phyloP scores from a whole-genome alignment of 495 filamentous ascomycete species.

The Penicillium flavigenum region DNA sequence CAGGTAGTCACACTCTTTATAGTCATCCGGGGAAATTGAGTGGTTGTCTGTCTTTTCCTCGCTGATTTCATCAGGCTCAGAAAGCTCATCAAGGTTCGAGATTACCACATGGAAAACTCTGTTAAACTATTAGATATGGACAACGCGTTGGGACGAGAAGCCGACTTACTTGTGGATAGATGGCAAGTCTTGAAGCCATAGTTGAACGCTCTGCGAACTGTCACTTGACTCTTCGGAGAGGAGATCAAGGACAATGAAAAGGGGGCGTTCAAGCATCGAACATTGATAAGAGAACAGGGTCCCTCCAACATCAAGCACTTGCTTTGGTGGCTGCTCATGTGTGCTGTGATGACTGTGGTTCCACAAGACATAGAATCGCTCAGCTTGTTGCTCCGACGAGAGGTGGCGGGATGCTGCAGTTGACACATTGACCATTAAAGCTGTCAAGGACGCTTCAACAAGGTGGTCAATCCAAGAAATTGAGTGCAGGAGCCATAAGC shows the following conservation, averaged over 20 bases:
- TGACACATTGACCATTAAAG: slow-evolving; percentile 61
- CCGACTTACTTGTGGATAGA: slow-evolving; percentile 42
- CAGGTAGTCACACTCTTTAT: slow-evolving; percentile 76
- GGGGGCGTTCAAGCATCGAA: slow-evolving; percentile 74
- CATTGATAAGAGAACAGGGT: slow-evolving; percentile 40
- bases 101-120: slow-evolving; percentile 46
- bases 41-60: slow-evolving; percentile 19
- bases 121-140: slow-evolving; percentile 18
- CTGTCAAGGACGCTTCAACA: slow-evolving; percentile 78
- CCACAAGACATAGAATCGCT: slow-evolving; percentile 72
- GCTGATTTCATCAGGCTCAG: slow-evolving; percentile 26
- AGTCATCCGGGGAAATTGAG: slow-evolving; percentile 54
- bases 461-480: slow-evolving; percentile 55
- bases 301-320: slow-evolving; percentile 45
- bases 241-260: slow-evolving; percentile 81
- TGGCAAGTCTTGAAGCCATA: slow-evolving; percentile 77
- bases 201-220: slow-evolving; percentile 69
- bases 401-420: slow-evolving; percentile 26
- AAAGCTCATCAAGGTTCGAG: slow-evolving; percentile 39
- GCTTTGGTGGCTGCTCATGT: slow-evolving; percentile 51
- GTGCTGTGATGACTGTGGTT: slow-evolving; percentile 71
- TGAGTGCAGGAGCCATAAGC: slow-evolving; percentile 79
- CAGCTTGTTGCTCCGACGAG: slow-evolving; percentile 39
- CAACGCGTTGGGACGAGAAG: background rate
- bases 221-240: slow-evolving; percentile 71